A percentile compares a stretch with the other conserved stretches of the same genome.
phyloP scores from a whole-genome alignment of 2,329 filamentous ascomycete genomes.

The Cytospora chrysosperma region DNA sequence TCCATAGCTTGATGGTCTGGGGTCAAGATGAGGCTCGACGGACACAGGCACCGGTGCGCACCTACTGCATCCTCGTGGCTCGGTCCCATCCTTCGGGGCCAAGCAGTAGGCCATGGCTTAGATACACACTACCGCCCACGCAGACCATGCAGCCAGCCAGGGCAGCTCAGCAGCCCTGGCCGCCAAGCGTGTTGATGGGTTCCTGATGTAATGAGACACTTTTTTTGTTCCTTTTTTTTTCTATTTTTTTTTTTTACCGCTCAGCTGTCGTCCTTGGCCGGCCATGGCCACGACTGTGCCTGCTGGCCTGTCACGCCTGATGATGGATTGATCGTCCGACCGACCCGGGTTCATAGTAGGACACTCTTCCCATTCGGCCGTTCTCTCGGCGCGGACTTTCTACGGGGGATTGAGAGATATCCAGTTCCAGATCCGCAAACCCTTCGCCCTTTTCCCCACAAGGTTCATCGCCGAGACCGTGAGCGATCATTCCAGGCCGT shows the following conservation, averaged over 20 bases:
- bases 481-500: slow-evolving; percentile 20
- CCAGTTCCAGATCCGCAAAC: slow-evolving; percentile 23
- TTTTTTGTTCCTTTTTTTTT: neutral
- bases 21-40: neutral
- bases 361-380: slow-evolving; percentile 20
- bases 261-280: neutral
- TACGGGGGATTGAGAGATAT: slow-evolving; percentile 20
- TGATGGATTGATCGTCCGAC: slow-evolving; percentile 10
- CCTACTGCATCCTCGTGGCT: neutral
- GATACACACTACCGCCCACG: neutral
- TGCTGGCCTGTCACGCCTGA: neutral
- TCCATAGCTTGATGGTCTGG: neutral
- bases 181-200: neutral
- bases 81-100: neutral
- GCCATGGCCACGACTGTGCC: neutral
- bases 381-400: slow-evolving; percentile 22
- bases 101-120: neutral
- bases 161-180: neutral
- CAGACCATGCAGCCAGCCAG: neutral
- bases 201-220: neutral
- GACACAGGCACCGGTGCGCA: neutral
- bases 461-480: slow-evolving; percentile 20
- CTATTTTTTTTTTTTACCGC: too few relatives aligned
- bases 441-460: slow-evolving; percentile 17
- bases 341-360: slow-evolving; percentile 18